These are phyloP conservation scores for Stenogyne calaminthoides DNA, from an alignment of 305 asterid genomes.

Conservation along the genomic window DNA sequence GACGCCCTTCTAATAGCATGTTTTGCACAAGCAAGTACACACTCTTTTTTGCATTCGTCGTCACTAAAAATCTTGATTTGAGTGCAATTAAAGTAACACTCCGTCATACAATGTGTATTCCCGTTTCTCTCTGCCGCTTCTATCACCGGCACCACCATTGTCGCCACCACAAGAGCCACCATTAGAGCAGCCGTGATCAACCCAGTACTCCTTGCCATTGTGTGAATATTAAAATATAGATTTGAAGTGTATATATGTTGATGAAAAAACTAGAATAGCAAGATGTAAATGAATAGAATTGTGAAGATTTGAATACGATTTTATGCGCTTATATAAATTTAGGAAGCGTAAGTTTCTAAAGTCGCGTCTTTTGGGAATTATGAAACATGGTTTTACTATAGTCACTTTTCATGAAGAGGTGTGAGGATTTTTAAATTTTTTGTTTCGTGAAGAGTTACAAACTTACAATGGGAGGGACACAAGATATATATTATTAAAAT, in stretches of 20 bases:
- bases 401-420: background rate
- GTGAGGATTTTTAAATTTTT: background rate
- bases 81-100: constrained; percentile 36
- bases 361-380: background rate
- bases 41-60: constrained; percentile 36
- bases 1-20: background rate
- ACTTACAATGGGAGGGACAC: no score
- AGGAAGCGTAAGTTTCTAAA: background rate
- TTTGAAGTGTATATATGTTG: background rate
- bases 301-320: background rate
- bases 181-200: background rate
- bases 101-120: constrained; percentile 35
- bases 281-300: background rate
- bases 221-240: background rate
- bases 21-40: constrained; percentile 30
- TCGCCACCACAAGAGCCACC: background rate
- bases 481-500: no score
- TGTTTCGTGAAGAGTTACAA: background rate
- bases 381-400: background rate
- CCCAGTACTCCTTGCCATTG: constrained; percentile 23
- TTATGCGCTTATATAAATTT: background rate
- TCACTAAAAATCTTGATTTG: background rate
- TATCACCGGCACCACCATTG: background rate
- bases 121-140: constrained; percentile 21
- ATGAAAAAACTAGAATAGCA: background rate